Conservation (phyloP, 177 flowering plant species). For the Tripterygium wilfordii region DNA sequence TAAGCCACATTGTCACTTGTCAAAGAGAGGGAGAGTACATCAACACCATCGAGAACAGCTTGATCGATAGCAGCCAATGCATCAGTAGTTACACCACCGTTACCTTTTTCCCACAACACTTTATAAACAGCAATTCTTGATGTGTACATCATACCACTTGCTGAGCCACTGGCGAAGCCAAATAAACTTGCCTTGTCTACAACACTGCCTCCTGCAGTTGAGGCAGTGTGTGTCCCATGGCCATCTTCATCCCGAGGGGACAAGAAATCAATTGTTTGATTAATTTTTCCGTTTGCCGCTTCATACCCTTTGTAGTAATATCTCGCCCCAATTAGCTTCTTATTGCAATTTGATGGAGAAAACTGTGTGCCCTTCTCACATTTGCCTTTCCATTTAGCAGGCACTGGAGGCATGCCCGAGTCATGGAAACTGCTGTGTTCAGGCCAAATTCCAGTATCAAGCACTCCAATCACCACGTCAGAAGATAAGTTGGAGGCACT, state of each 20-base stretch:
- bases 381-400: slow-evolving; percentile 52
- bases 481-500: slow-evolving; percentile 21
- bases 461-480: slow-evolving; percentile 56
- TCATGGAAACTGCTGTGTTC: slow-evolving; percentile 54
- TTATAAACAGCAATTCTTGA: slow-evolving; percentile 64
- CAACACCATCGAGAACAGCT: slow-evolving; percentile 65
- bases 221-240: slow-evolving; percentile 81
- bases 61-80: slow-evolving; percentile 59
- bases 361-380: slow-evolving; percentile 48
- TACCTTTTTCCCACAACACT: slow-evolving; percentile 57
- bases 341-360: slow-evolving; percentile 43
- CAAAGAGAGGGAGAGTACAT: slow-evolving; percentile 64
- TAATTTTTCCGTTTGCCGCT: slow-evolving; percentile 28
- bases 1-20: slow-evolving; percentile 40
- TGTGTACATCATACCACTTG: slow-evolving; percentile 48
- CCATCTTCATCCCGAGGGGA: slow-evolving; percentile 55
- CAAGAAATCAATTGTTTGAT: slow-evolving; percentile 37
- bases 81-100: slow-evolving; percentile 46
- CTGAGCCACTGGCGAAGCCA: slow-evolving; percentile 55
- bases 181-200: slow-evolving; percentile 36
- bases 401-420: slow-evolving; percentile 32
- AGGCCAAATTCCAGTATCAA: slow-evolving; percentile 79
- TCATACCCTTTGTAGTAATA: slow-evolving; percentile 52
- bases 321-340: slow-evolving; percentile 65
- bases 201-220: slow-evolving; percentile 62